These are phyloP conservation scores for Daldinia vernicosa DNA, from an alignment of 495 filamentous ascomycete genomes.

Conservation along the genomic window DNA sequence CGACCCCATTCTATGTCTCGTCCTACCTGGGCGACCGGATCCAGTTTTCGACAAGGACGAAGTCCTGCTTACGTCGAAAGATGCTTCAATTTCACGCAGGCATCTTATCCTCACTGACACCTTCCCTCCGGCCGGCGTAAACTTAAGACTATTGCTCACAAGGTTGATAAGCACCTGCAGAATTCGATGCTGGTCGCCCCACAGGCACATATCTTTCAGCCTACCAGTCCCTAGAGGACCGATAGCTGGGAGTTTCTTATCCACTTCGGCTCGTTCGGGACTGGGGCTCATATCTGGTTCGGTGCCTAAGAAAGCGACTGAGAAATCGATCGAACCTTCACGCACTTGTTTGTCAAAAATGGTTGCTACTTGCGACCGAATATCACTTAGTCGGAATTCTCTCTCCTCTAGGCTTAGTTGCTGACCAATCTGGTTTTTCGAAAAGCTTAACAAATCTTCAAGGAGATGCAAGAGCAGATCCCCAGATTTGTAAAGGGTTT, in stretches of 20 bases:
- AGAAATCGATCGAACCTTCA: constrained; percentile 77
- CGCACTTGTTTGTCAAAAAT: constrained; percentile 91
- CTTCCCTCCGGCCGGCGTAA: constrained; percentile 80
- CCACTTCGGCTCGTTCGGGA: constrained; percentile 48
- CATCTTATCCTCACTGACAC: constrained; percentile 80
- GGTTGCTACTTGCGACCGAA: constrained; percentile 78
- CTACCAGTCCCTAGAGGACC: constrained; percentile 69
- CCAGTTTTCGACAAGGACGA: constrained; percentile 61
- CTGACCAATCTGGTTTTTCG: constrained; percentile 91
- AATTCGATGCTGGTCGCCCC: constrained; percentile 91
- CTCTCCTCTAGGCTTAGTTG: constrained; percentile 79
- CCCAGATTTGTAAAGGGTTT: constrained; percentile 88
- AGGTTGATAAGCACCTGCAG: constrained; percentile 92
- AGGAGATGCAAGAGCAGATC: constrained; percentile 86
- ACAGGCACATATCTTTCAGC: constrained; percentile 76
- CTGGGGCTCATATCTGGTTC: constrained; percentile 49
- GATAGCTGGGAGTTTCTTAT: constrained; percentile 55
- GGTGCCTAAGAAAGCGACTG: constrained; percentile 70
- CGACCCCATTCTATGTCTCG: constrained; percentile 57
- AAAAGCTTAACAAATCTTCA: constrained; percentile 92
- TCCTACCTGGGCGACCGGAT: constrained; percentile 50
- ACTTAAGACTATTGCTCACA: constrained; percentile 91
- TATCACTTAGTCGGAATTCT: constrained; percentile 82
- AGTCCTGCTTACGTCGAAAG: constrained; percentile 53
- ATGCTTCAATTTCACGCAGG: constrained; percentile 61